These are phyloP conservation scores for Blumeria graminis DNA, from an alignment of 2,329 filamentous ascomycete species.

Conservation along the genomic window DNA sequence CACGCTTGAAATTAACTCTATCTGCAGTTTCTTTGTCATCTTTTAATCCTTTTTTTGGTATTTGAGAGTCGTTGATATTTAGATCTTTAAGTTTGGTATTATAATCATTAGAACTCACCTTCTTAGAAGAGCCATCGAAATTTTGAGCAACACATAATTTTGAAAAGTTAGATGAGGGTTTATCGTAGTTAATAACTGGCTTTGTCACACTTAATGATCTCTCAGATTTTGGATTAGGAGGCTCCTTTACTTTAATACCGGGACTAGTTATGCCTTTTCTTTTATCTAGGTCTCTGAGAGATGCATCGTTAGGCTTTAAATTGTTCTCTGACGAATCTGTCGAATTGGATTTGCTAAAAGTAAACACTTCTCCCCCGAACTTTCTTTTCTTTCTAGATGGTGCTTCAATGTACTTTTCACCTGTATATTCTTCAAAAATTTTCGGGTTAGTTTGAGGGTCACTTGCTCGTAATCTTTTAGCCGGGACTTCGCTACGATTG, in stretches of 20 bases:
- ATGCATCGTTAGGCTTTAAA: background rate
- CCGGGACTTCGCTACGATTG: slow-evolving; percentile 24
- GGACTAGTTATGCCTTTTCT: background rate
- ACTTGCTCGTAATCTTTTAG: slow-evolving; percentile 35
- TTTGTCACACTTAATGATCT: background rate
- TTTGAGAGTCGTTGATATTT: too few species aligned
- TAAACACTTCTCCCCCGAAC: slow-evolving; percentile 23
- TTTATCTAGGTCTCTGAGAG: background rate
- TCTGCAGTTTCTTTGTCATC: too few species aligned
- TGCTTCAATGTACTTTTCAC: slow-evolving; percentile 26
- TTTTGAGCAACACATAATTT: too few species aligned
- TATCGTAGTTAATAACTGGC: too few species aligned
- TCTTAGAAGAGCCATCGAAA: too few species aligned
- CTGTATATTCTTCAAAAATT: slow-evolving; percentile 20
- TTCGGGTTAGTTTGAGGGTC: slow-evolving; percentile 27
- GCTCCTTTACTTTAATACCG: background rate
- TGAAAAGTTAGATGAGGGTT: too few species aligned
- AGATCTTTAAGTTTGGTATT: too few species aligned
- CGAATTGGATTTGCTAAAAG: background rate
- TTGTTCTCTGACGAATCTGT: background rate
- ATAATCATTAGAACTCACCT: too few species aligned
- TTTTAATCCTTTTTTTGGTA: too few species aligned
- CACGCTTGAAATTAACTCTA: too few species aligned
- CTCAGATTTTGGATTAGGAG: background rate
- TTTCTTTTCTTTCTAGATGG: slow-evolving; percentile 30